phyloP scores from a whole-genome alignment of 225 moss, liverwort and hornwort genomes.

The Pseudoscleropodium purum region DNA sequence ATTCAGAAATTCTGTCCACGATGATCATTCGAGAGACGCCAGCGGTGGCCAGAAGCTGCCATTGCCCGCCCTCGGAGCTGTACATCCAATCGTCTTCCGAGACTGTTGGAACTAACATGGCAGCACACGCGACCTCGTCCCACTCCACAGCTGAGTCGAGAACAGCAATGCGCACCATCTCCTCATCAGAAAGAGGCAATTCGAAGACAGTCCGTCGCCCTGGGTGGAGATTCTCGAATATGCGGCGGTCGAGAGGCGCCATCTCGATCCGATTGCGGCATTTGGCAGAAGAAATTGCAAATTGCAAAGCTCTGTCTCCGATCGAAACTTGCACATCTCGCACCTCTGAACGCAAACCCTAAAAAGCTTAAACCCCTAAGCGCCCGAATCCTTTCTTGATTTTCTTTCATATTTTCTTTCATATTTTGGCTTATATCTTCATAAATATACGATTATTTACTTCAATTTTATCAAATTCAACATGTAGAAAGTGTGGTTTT shows the following conservation, averaged over 20 bases:
- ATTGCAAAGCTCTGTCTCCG: neutral
- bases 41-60: conserved; percentile 80
- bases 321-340: neutral
- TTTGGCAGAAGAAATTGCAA: neutral
- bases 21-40: conserved; percentile 65
- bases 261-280: neutral
- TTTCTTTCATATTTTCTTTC: too few species aligned
- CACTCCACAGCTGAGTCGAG: conserved; percentile 33
- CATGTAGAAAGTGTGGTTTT: too few species aligned
- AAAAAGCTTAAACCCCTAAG: neutral
- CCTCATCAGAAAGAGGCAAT: conserved; percentile 5
- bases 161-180: conserved; percentile 32
- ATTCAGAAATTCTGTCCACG: conserved; percentile 1
- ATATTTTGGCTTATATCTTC: too few species aligned
- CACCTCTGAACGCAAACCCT: neutral
- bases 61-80: conserved; percentile 79
- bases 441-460: too few species aligned
- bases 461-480: too few species aligned
- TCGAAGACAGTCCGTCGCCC: conserved; percentile 25
- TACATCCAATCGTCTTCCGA: conserved; percentile 68
- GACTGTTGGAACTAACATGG: conserved; percentile 61
- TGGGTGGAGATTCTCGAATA: conserved; percentile 34
- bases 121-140: conserved; percentile 47
- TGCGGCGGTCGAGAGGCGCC: neutral
- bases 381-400: too few species aligned